Evolutionary conservation across 2,329 filamentous ascomycete genomes (phyloP).

Genomic region (Biscogniauxia mediterranea): DNA sequence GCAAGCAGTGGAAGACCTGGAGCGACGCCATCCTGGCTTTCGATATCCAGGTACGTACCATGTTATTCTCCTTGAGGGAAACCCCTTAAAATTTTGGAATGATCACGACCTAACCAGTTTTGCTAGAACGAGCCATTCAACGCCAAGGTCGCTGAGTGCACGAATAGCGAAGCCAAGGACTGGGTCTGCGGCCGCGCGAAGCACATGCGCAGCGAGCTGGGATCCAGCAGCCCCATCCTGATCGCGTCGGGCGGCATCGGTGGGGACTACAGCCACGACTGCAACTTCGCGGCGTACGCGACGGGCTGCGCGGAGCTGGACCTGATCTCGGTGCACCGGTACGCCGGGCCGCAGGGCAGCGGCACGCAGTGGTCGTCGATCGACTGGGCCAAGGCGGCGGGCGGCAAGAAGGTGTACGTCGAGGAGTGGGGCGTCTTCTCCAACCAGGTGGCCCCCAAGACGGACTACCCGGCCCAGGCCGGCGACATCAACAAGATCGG

Average conservation of each 20-base stretch:
- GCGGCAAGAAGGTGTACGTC: constrained; percentile 31
- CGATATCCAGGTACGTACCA: constrained; percentile 27
- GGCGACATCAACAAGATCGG: constrained; percentile 30
- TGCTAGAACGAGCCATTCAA: constrained; percentile 35
- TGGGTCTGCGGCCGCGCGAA: constrained; percentile 35
- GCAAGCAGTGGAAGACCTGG: constrained; percentile 34
- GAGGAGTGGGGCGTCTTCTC: constrained; percentile 44
- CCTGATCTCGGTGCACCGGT: constrained; percentile 29
- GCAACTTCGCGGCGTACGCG: constrained; percentile 27
- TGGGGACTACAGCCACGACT: constrained; percentile 31
- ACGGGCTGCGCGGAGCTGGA: constrained; percentile 31
- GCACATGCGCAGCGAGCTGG: constrained; percentile 25
- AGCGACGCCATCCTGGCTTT: constrained; percentile 33
- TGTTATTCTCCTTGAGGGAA: not conserved
- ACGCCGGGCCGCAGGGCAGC: constrained; percentile 19
- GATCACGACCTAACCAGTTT: not conserved
- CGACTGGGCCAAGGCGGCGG: constrained; percentile 24
- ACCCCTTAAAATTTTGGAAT: too few species aligned
- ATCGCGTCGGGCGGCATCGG: constrained; percentile 33
- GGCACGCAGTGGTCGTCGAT: constrained; percentile 28
- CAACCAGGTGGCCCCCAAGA: constrained; percentile 37
- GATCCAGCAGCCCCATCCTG: constrained; percentile 28
- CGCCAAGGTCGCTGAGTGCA: constrained; percentile 23
- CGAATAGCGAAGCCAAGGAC: constrained; percentile 17
- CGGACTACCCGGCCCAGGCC: constrained; percentile 27